phyloP scores from a whole-genome alignment of 2,329 filamentous ascomycete genomes.

The Beauveria pseudobassiana region DNA sequence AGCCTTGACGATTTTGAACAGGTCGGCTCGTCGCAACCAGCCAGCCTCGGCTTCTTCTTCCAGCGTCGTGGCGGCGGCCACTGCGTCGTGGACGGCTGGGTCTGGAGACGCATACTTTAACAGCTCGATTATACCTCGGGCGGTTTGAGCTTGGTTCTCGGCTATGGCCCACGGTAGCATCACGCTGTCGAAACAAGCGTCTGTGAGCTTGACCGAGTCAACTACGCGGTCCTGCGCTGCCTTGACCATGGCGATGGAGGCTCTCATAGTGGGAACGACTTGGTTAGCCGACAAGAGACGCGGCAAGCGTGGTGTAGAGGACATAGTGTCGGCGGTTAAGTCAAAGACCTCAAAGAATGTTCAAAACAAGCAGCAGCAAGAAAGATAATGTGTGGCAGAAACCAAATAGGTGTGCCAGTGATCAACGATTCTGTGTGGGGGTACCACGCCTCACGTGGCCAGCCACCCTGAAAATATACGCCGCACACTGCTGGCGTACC shows the following conservation, averaged over 20 bases:
- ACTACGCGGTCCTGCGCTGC: background rate
- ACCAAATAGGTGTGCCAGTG: too few relatives aligned
- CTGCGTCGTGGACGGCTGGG: background rate
- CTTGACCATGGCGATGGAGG: background rate
- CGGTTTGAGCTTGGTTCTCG: background rate
- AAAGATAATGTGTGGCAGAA: too few relatives aligned
- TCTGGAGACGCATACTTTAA: background rate
- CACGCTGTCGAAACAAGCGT: background rate
- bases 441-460: too few relatives aligned
- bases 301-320: background rate
- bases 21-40: background rate
- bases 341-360: too few relatives aligned
- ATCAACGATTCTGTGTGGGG: too few relatives aligned
- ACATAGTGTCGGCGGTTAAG: background rate
- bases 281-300: background rate
- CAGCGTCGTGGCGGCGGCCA: background rate
- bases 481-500: too few relatives aligned
- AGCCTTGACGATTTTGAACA: background rate
- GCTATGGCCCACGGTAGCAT: background rate
- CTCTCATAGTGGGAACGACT: background rate
- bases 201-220: background rate
- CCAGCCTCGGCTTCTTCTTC: background rate
- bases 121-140: background rate
- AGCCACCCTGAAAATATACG: too few relatives aligned
- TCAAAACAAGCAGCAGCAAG: too few relatives aligned